These are phyloP conservation scores for Graphium sp. DNA, from an alignment of 2,329 filamentous ascomycete species.

Conservation along the genomic window DNA sequence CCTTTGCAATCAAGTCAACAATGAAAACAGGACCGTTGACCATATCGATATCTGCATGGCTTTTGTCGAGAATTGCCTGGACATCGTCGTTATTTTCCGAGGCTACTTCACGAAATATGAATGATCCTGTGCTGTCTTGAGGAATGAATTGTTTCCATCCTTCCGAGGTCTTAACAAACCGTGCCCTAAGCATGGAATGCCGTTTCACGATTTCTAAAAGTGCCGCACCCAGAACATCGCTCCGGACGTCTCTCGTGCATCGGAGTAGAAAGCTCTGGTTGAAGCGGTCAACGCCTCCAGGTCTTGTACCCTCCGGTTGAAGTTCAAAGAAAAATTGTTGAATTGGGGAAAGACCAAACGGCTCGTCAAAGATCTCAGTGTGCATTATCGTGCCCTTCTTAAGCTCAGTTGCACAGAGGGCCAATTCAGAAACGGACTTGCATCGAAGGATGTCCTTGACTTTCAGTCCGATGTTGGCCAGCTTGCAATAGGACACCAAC, in stretches of 20 bases:
- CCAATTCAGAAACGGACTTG: slow-evolving; percentile 12
- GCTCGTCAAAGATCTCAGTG: slow-evolving; percentile 9
- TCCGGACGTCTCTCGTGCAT: slow-evolving; percentile 10
- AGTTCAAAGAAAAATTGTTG: slow-evolving; percentile 23
- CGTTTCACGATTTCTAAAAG: slow-evolving; percentile 5
- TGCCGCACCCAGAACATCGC: neutral
- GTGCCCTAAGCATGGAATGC: slow-evolving; percentile 18
- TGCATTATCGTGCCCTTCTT: slow-evolving; percentile 1
- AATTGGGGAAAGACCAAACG: slow-evolving; percentile 23
- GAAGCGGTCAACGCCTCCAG: slow-evolving; percentile 17
- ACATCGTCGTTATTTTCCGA: slow-evolving; percentile 7
- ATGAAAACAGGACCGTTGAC: slow-evolving; percentile 10
- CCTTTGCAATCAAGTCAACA: slow-evolving; percentile 2
- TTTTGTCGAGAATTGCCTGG: slow-evolving; percentile 10
- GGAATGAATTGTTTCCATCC: slow-evolving; percentile 11
- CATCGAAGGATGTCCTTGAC: slow-evolving; percentile 15
- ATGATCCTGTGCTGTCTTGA: slow-evolving; percentile 7
- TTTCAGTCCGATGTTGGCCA: slow-evolving; percentile 12
- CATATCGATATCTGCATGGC: slow-evolving; percentile 10
- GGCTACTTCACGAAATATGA: no score
- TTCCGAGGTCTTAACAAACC: slow-evolving; percentile 9
- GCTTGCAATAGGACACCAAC: slow-evolving; percentile 19
- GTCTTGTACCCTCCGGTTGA: slow-evolving; percentile 9
- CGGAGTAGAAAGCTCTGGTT: slow-evolving; percentile 25
- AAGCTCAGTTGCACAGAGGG: slow-evolving; percentile 1